Conservation (phyloP, 345 rosid genomes). For the Cardiospermum halicacabum region DNA sequence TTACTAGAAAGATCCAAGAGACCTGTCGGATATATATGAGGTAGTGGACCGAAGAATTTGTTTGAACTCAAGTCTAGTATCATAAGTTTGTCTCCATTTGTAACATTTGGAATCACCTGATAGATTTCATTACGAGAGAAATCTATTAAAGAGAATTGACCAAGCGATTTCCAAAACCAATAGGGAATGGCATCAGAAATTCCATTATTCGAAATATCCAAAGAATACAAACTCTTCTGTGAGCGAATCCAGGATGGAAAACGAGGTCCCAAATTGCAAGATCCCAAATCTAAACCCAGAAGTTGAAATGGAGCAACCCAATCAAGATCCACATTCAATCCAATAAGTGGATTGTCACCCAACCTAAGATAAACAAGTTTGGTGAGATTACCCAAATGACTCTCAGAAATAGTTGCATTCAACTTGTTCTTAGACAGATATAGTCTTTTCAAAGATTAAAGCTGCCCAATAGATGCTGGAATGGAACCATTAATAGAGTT, state of each 20-base stretch:
- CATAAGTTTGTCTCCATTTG: neutral
- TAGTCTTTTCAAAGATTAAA: neutral
- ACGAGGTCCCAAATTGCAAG: neutral
- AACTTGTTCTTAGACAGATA: neutral
- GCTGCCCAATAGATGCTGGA: neutral
- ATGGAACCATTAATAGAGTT: neutral
- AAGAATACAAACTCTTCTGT: neutral
- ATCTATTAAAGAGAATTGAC: neutral
- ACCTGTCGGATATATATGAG: neutral
- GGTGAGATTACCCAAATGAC: slow-evolving; percentile 25
- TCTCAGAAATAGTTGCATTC: slow-evolving; percentile 9
- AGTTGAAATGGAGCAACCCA: too few species aligned
- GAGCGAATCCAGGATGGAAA: neutral
- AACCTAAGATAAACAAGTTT: slow-evolving; percentile 8
- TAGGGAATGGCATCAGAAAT: neutral
- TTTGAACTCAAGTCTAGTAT: neutral
- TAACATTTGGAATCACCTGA: neutral
- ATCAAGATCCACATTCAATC: too few species aligned
- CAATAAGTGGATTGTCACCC: slow-evolving; percentile 17
- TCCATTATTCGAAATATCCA: neutral
- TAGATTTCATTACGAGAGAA: neutral
- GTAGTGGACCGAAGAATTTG: neutral
- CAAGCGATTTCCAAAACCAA: neutral
- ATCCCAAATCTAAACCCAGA: neutral
- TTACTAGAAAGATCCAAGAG: neutral